Conservation (phyloP, 352 stramenopile species). For the Phytophthora quininea region DNA sequence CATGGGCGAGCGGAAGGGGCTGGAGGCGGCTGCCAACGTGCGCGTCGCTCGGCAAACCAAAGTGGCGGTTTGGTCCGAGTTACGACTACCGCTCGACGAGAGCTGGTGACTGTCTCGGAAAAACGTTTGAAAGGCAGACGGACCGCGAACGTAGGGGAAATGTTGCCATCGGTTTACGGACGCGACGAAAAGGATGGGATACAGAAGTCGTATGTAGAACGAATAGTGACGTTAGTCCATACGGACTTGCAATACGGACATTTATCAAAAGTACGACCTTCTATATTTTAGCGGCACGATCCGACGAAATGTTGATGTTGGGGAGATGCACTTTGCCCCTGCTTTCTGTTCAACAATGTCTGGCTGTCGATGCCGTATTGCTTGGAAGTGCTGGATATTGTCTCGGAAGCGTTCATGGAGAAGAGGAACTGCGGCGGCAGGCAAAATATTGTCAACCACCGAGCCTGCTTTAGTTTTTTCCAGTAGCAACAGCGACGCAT, state of each 20-base stretch:
- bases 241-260: no score
- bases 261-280: no score
- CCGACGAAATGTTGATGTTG: no score
- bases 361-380: background rate
- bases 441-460: background rate
- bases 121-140: background rate
- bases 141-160: background rate
- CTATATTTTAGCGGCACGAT: no score
- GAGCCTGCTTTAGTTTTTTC: background rate
- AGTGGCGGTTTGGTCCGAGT: background rate
- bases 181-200: no score
- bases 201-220: no score
- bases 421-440: background rate
- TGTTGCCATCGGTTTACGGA: background rate
- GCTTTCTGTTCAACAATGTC: no score
- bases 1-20: constrained; percentile 25
- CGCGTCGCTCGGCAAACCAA: background rate
- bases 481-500: background rate
- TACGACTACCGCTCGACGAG: background rate
- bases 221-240: no score
- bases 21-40: constrained; percentile 20
- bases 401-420: background rate
- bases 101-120: background rate
- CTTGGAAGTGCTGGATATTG: background rate
- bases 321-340: no score